Evolutionary conservation across 2,329 filamentous ascomycete species (phyloP), one percentile per base, ranked within the genome.

Genomic region (Penicillium sp.): DNA sequence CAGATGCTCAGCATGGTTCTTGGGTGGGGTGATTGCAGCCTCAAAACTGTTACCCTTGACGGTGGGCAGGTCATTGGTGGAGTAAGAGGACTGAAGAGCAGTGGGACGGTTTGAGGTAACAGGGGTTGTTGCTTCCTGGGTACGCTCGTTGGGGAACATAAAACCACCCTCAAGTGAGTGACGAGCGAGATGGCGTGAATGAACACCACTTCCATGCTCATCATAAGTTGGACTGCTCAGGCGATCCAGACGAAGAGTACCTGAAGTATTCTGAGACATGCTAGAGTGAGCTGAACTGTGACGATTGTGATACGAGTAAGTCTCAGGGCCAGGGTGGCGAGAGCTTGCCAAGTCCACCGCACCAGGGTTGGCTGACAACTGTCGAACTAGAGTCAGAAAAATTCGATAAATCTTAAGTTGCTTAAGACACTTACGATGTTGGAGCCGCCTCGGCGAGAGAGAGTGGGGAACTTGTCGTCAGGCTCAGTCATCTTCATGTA

Each of bases 41-140:
- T 78, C 73, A 43, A 76, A 70, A 47, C 80, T 79, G 46, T 80
- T 76, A 58, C 78, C 86, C 79, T 93, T 95, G 64, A 90, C 77
- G 6, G 90, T 95, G 4, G 90, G 88, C 18, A 96, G 79, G 64
- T 97, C 91, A 69, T 87, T 93, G 46, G 89, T 84, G 8, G 93
- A 96, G 74, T 88, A 96, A 0, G 92, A 96, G 39, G 87, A 85
- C 71, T 91, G 88, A 50, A 95, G 50, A 8, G 70, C 67, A 4
- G 60, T 61, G 15, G 73, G 73, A 20, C 73, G 70, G 57, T 57
- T 80, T 24, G 64, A 57, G n/a, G 59, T 42, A 38, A 58, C 56
- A 13, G 66, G 49, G 23, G 61, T 56, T 13, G 57, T 49, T 3
- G 52, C 53, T 23, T 69, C 66, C 27, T 62, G 56, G 12, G 49